Conservation (phyloP, 2,329 filamentous ascomycete species). For the Alternaria panax region DNA sequence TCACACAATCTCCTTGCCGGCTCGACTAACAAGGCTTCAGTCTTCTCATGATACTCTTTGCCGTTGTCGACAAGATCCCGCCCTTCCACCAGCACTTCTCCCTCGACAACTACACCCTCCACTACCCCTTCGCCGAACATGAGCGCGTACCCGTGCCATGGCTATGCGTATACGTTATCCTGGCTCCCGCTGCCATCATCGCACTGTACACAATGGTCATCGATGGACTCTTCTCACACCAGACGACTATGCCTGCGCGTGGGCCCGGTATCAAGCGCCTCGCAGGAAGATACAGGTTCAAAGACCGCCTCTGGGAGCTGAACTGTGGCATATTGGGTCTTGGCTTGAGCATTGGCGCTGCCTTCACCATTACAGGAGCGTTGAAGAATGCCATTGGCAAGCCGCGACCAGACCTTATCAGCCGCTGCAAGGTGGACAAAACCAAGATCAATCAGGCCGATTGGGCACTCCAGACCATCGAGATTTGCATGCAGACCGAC, state of each 20-base stretch:
- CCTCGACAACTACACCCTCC: conserved; percentile 63
- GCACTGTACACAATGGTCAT: conserved; percentile 64
- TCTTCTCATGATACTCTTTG: conserved; percentile 60
- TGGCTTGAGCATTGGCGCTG: conserved; percentile 60
- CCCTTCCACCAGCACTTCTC: conserved; percentile 67
- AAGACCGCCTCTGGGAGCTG: conserved; percentile 67
- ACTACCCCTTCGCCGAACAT: conserved; percentile 64
- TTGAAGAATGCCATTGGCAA: conserved; percentile 68
- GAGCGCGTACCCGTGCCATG: conserved; percentile 62
- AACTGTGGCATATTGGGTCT: conserved; percentile 68
- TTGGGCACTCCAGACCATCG: conserved; percentile 31
- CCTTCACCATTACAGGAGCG: conserved; percentile 64
- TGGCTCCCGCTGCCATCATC: conserved; percentile 61
- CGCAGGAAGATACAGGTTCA: conserved; percentile 59
- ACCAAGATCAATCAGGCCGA: conserved; percentile 11
- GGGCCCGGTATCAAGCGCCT: conserved; percentile 44
- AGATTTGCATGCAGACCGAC: conserved; percentile 61
- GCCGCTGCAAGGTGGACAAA: conserved; percentile 46
- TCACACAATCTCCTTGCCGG: conserved; percentile 47
- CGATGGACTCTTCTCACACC: conserved; percentile 66
- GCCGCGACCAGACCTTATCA: conserved; percentile 66
- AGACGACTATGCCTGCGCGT: conserved; percentile 39
- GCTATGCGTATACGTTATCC: conserved; percentile 59
- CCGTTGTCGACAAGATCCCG: conserved; percentile 60
- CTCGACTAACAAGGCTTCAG: conserved; percentile 43